Base-by-base conservation (phyloP, 805 yeast species). In the Kluyveromyces dobzhanskii region DNA sequence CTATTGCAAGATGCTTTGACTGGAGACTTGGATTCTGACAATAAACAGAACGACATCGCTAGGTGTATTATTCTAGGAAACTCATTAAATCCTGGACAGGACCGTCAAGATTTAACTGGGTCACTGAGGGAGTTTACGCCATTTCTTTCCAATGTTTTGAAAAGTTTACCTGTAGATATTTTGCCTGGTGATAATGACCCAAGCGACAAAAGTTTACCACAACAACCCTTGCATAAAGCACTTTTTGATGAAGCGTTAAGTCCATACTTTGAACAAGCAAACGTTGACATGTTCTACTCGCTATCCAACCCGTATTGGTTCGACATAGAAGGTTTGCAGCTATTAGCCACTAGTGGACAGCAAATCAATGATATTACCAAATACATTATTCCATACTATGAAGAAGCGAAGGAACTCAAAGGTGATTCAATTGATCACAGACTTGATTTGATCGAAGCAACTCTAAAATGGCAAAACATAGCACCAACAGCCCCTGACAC, bases 401-500 rank as follows among this genome's bases (percentile, higher is more conserved):
- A 67, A 40, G 48, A 59, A 2, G 53, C 54, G 1, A 54, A 52
- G 8, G 48, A 50, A 8, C 41, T 54, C 4, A 53, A 51, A 14
- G 49, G 51, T 13, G 54, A 39, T 9, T 43, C 48, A 11, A 36
- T 59, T 48, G 44, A 52, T 42, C 47, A 57, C 49, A 61, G 82
- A 40, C 48, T 75, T 13, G 69, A 71, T 16, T 61, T 80, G 50
- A 69, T 90, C 65, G 83, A 79, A 48, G 68, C 76, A 12, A 81
- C 85, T 0, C 54, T 92, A 27, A 62, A 66, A 33, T 88, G 96
- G 95, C 90, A 87, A 51, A 85, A 85, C 53, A 67, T 85, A 17
- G 78, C 85, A 1, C 98, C 98, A 2, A 87, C 97, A 0, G 94
- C 96, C 1, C 98, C 98, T 0, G 97, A 92, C 53, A 92, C 98